Evolutionary conservation across 371 early-diverging fungal genomes (phyloP), one percentile per base, ranked within the genome.

Genomic region (Funneliformis caledonium): DNA sequence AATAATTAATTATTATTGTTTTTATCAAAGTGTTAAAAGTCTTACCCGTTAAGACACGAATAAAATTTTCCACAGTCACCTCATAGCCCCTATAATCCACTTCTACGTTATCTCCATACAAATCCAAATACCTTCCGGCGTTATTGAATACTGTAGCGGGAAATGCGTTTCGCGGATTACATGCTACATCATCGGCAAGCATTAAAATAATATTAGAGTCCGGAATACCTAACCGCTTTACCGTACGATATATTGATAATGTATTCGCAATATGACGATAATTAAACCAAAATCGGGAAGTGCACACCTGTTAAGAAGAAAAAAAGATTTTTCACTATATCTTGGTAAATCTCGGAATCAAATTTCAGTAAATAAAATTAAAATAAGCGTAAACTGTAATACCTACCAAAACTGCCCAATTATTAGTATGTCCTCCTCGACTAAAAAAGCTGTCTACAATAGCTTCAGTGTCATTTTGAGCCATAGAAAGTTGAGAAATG

Each of bases 31-130:
- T 50, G 33, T 14, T 47, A 43, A 26, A 37, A 43, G 14, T 52
- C 79, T 56, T 84, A 94, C 95, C 95, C 11, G 98, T 98, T 72
- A 99, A 87, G 76, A 99, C 85, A 1, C 98, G 91, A 80, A 99
- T 96, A 87, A 99, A 97, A 85, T 94, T 97, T 86, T 98, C 98
- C 1, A 97, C 98, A 0, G 97, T 99, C 12, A 99, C 99, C 82
- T 99, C 98, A 85, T 98, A 97, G 11, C 99, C 99, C 61, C 98
- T 89, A 85, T 98, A 99, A 84, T 99, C 99, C 1, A 99, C 99
- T 84, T 97, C 97, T 50, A 98, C 93, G 81, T 97, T 96, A 64
- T 94, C 91, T 37, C 98, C 98, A 82, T 97, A 97, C 9, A 98
- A 85, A 84, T 98, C 97, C 31, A 96, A 83, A 31, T 88, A 82